phyloP scores from a whole-genome alignment of 1,139 yeast species.

The Nakaseomyces nivariensis region DNA sequence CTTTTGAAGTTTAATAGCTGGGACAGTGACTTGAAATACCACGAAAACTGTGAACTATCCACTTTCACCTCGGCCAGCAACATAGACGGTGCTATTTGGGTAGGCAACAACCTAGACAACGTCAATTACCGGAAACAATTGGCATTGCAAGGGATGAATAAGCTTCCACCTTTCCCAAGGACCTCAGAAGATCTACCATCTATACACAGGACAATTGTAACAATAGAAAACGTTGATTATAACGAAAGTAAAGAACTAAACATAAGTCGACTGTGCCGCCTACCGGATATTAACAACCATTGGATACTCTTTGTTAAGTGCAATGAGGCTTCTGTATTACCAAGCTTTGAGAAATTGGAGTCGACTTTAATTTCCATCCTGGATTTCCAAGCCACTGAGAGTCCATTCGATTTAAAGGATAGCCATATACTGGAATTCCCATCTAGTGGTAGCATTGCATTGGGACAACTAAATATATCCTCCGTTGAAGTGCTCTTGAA shows the following conservation, averaged over 20 bases:
- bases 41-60: conserved; percentile 73
- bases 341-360: conserved; percentile 12
- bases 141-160: background rate
- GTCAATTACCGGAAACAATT: background rate
- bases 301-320: conserved; percentile 39
- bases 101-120: conserved; percentile 63
- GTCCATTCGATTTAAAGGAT: background rate
- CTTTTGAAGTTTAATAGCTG: conserved; percentile 40
- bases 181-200: background rate
- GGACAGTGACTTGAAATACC: conserved; percentile 62
- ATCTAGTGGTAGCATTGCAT: conserved; percentile 70
- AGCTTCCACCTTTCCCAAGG: background rate
- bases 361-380: background rate
- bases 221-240: conserved; percentile 10
- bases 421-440: conserved; percentile 44
- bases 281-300: conserved; percentile 28
- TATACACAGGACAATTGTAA: background rate
- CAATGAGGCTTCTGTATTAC: conserved; percentile 41
- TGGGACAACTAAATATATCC: conserved; percentile 47
- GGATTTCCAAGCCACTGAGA: background rate
- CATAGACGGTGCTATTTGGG: conserved; percentile 50
- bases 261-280: conserved; percentile 21
- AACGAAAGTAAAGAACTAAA: conserved; percentile 13
- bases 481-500: conserved; percentile 47
- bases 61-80: conserved; percentile 75